These are phyloP conservation scores for Talaromyces atroroseus DNA, from an alignment of 2,329 filamentous ascomycete genomes.

Conservation along the genomic window DNA sequence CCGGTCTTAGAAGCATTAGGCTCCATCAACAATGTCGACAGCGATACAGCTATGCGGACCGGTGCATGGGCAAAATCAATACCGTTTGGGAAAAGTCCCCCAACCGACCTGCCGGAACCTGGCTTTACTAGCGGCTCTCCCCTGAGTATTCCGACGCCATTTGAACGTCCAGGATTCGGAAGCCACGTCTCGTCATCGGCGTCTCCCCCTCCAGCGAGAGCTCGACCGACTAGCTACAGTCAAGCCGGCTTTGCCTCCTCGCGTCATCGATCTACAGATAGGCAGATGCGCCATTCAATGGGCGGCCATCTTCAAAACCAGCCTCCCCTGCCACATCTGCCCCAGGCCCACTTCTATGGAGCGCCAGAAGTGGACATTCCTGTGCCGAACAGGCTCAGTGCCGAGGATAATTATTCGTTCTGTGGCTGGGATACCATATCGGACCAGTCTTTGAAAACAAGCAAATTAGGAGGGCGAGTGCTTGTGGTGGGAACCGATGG, in stretches of 20 bases:
- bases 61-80: conserved; percentile 42
- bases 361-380: conserved; percentile 65
- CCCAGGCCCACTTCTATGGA: conserved; percentile 72
- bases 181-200: conserved; percentile 37
- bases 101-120: conserved; percentile 32
- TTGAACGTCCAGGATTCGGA: conserved; percentile 33
- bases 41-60: conserved; percentile 33
- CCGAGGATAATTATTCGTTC: conserved; percentile 61
- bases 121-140: conserved; percentile 34
- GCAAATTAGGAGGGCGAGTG: conserved; percentile 50
- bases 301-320: conserved; percentile 31
- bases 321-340: conserved; percentile 63
- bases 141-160: conserved; percentile 34
- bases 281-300: conserved; percentile 35
- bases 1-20: conserved; percentile 37
- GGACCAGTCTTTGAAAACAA: conserved; percentile 39
- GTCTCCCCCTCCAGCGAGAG: conserved; percentile 36
- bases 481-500: conserved; percentile 78
- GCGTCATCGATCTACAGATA: conserved; percentile 33
- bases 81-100: conserved; percentile 43
- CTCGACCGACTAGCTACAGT: conserved; percentile 36
- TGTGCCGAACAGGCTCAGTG: conserved; percentile 18
- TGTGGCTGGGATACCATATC: conserved; percentile 73
- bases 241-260: conserved; percentile 32
- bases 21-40: conserved; percentile 26